Evolutionary conservation across 305 asterid genomes (phyloP).

Genomic region (Monarda citriodora): DNA sequence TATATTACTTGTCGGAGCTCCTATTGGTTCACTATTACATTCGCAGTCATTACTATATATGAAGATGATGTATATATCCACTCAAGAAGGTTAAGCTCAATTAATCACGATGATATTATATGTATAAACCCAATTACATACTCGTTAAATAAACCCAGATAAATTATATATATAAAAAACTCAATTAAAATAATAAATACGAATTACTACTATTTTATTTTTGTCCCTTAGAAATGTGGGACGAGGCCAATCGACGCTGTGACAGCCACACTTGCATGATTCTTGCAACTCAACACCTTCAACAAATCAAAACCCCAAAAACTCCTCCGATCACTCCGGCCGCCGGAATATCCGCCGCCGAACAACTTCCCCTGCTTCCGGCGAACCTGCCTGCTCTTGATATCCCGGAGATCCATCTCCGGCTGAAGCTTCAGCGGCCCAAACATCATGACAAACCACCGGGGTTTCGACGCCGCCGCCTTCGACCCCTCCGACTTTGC

Average conservation of each 20-base stretch:
- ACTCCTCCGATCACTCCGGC: slow-evolving; percentile 28
- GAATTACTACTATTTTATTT: neutral
- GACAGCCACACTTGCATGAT: slow-evolving; percentile 53
- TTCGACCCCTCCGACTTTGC: slow-evolving; percentile 23
- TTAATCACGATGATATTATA: neutral
- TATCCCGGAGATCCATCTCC: slow-evolving; percentile 68
- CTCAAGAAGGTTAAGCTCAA: no score
- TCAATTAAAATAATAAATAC: neutral
- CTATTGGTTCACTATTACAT: no score
- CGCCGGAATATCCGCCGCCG: slow-evolving; percentile 14
- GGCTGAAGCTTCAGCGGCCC: slow-evolving; percentile 54
- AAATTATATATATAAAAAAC: slow-evolving; percentile 1
- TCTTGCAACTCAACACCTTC: slow-evolving; percentile 59
- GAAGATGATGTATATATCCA: no score
- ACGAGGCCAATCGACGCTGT: slow-evolving; percentile 36
- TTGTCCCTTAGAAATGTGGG: slow-evolving; percentile 15
- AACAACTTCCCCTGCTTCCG: slow-evolving; percentile 42
- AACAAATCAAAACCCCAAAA: slow-evolving; percentile 53
- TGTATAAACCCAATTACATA: no score
- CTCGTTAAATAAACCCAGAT: neutral
- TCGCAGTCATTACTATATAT: no score
- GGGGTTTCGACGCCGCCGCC: slow-evolving; percentile 26
- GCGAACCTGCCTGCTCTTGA: slow-evolving; percentile 59
- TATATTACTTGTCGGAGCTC: no score
- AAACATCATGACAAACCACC: slow-evolving; percentile 58